A percentile compares a stretch with the other conserved stretches of the same genome.
Conservation (phyloP, 2,329 filamentous ascomycete species). For the Aspergillus tamarii region DNA sequence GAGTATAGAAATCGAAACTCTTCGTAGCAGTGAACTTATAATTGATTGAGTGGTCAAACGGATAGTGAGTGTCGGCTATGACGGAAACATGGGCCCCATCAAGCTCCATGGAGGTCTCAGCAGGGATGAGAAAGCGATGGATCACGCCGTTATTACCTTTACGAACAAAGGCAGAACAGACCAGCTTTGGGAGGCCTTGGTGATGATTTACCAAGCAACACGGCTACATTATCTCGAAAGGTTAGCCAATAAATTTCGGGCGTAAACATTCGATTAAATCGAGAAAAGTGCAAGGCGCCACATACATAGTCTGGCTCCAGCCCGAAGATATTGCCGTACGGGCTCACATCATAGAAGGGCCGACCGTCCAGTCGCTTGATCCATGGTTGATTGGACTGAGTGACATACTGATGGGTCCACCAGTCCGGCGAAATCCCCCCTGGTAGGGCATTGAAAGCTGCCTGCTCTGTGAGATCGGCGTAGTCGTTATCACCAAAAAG, state of each 20-base stretch:
- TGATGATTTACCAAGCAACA: conserved; percentile 64
- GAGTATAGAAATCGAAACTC: conserved; percentile 9
- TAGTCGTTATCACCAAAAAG: conserved; percentile 50
- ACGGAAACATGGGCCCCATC: not conserved
- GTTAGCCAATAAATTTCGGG: not conserved
- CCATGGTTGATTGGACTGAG: conserved; percentile 58
- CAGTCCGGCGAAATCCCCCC: conserved; percentile 55
- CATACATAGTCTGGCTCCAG: conserved; percentile 52
- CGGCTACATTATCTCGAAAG: conserved; percentile 18
- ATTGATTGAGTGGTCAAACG: not conserved
- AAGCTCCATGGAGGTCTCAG: conserved; percentile 41
- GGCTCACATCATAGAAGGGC: conserved; percentile 56
- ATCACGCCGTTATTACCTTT: conserved; percentile 50
- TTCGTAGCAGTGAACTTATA: not conserved
- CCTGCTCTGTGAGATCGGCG: conserved; percentile 56
- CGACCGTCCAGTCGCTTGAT: conserved; percentile 45
- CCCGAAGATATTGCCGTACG: conserved; percentile 52
- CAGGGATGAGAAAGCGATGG: conserved; percentile 56
- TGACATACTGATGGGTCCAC: conserved; percentile 62
- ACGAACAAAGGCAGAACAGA: conserved; percentile 52
- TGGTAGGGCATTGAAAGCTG: conserved; percentile 60
- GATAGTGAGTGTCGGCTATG: conserved; percentile 5
- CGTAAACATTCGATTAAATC: not conserved
- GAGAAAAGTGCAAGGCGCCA: not conserved
- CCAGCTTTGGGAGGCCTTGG: conserved; percentile 61